Conservation (phyloP, 768 basidiomycete species). For the Amanita exitialis region DNA sequence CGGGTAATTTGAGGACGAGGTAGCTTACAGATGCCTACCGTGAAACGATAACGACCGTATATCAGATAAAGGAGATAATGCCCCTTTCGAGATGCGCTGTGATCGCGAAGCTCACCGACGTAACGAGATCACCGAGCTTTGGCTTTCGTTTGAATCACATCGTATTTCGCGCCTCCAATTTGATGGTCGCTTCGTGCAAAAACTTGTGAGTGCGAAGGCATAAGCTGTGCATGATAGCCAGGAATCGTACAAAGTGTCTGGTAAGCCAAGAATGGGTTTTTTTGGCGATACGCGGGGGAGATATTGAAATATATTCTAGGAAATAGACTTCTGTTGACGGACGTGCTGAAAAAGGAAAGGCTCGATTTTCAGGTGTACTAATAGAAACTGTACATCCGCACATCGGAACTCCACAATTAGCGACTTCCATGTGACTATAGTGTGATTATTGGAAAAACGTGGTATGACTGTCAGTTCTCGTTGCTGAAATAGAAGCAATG, state of each 20-base stretch:
- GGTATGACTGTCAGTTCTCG: neutral
- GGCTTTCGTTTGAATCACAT: no score
- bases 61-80: neutral
- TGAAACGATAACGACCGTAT: neutral
- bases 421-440: neutral
- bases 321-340: neutral
- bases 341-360: neutral
- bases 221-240: no score
- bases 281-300: neutral
- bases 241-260: neutral
- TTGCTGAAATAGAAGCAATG: neutral
- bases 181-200: neutral
- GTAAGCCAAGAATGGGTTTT: neutral
- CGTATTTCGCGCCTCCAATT: neutral
- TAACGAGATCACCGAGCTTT: neutral
- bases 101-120: neutral
- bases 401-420: neutral
- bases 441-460: neutral
- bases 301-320: neutral
- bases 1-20: neutral
- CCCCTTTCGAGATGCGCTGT: neutral
- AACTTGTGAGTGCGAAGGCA: neutral
- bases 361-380: neutral
- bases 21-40: neutral
- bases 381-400: neutral